Evolutionary conservation across 2,329 filamentous ascomycete species (phyloP), one percentile per base, ranked within the genome.

Genomic region (Amesomyces nigricolor): DNA sequence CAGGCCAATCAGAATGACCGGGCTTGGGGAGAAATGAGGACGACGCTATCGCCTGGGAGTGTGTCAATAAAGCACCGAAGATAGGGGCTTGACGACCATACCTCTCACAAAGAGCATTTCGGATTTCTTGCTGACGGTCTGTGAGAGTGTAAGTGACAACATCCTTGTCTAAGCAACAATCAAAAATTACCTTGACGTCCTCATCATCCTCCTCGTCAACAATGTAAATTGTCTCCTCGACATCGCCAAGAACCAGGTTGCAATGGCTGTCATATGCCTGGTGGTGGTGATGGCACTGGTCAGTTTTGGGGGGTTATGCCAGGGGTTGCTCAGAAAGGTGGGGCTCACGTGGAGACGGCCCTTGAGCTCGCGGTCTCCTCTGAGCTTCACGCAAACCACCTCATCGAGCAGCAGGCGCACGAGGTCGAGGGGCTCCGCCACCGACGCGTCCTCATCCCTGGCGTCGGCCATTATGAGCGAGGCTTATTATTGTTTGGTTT

Each of bases 81-180:
- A 53, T 39, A 4, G 8, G 38, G 5, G 8, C 17, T 14, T 3
- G 5, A 5, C 13, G n/a, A n/a, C 71, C 80, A 60, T 75, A 92
- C 91, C 92, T 88, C 94, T 80, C 56, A 99, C 92, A 71, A 99
- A 99, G 17, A 99, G 76, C 94, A 99, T 99, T 71, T 97, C 94
- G 43, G 91, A 95, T 72, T 96, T 95, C 74, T 95, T 95, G 75
- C 92, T 95, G 60, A 94, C 84, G 13, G 91, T 96, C 88, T 95
- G 61, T 14, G 8, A 16, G 39, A 16, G 32, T n/a, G 51, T 58
- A 16, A 61, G 49, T 35, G 53, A 54, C 14, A n/a, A 14, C 13
- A 35, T 14, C 26, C 8, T 35, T n/a, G n/a, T 19, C 17, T 46
- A 16, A 53, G 6, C 9, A 7, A n/a, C 4, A 30, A 10, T 17